A percentile compares a stretch with the other conserved stretches of the same genome.
Evolutionary conservation across 106 monocot species (phyloP).

Genomic region (Posidonia australis): DNA sequence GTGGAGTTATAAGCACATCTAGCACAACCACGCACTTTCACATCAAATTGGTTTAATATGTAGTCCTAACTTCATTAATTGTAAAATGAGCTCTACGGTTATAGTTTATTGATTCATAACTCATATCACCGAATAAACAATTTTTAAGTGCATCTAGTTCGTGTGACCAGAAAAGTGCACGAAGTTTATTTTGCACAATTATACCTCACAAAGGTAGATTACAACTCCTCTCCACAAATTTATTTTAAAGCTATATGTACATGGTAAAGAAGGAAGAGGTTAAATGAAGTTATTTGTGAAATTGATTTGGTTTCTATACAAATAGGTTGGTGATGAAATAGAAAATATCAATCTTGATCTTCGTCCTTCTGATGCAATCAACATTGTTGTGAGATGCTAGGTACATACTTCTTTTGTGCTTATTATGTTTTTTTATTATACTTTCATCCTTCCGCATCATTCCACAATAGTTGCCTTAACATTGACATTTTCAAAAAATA

Average conservation of each 20-base stretch:
- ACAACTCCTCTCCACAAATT: background rate
- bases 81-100: background rate
- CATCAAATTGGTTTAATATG: too few relatives aligned
- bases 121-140: background rate
- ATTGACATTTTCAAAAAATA: too few relatives aligned
- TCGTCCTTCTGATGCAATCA: constrained; percentile 90
- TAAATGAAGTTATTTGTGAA: too few relatives aligned
- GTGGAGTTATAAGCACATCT: too few relatives aligned
- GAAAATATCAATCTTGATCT: constrained; percentile 74
- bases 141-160: constrained; percentile 65
- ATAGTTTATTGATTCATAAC: background rate
- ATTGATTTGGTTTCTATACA: background rate
- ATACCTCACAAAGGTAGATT: constrained; percentile 57
- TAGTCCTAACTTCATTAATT: background rate
- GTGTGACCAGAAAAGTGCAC: constrained; percentile 81
- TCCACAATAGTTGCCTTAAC: too few relatives aligned
- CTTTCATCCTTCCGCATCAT: too few relatives aligned
- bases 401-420: constrained; percentile 19
- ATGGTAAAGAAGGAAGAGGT: too few relatives aligned
- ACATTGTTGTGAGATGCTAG: constrained; percentile 87
- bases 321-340: constrained; percentile 60
- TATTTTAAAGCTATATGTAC: background rate
- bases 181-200: constrained; percentile 89
- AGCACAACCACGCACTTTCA: too few relatives aligned
- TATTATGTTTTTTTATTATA: too few relatives aligned